phyloP scores from a whole-genome alignment of 202 grass and related monocot species.

The Cymbopogon flexuosus region DNA sequence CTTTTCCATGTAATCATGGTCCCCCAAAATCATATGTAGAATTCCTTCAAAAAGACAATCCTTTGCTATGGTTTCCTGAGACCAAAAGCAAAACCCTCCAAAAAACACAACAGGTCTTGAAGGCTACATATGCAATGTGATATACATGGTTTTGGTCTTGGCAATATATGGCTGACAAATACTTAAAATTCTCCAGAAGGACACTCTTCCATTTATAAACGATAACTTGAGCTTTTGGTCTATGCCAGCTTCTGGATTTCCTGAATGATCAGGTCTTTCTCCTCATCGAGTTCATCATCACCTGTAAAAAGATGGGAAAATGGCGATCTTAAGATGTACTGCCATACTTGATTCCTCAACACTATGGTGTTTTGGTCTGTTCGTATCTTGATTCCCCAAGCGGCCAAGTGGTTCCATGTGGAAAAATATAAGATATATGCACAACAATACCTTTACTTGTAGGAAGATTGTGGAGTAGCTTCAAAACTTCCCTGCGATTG shows the following conservation, averaged over 20 bases:
- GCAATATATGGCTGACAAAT: not conserved
- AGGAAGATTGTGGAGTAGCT: constrained; percentile 74
- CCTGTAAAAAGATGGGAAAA: constrained; percentile 18
- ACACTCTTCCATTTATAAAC: not conserved
- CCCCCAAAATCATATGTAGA: not conserved
- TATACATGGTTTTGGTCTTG: not conserved
- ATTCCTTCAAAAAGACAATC: not conserved
- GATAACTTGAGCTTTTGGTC: not conserved
- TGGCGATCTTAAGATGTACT: not conserved
- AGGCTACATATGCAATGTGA: not conserved
- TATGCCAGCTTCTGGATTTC: constrained; percentile 41
- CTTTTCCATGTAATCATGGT: not conserved
- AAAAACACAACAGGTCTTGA: not conserved
- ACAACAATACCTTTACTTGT: constrained; percentile 54
- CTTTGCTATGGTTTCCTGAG: not conserved
- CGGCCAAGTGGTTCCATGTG: not conserved
- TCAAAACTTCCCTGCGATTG: constrained; percentile 70
- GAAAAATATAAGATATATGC: not conserved
- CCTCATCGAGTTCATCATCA: constrained; percentile 47
- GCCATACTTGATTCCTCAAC: not conserved
- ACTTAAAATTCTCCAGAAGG: not conserved
- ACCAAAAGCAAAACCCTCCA: not conserved
- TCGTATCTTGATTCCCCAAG: not conserved
- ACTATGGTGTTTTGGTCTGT: not conserved
- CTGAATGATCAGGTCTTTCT: constrained; percentile 43